Conservation (phyloP, 2,329 filamentous ascomycete species). For the Colletotrichum agaves region DNA sequence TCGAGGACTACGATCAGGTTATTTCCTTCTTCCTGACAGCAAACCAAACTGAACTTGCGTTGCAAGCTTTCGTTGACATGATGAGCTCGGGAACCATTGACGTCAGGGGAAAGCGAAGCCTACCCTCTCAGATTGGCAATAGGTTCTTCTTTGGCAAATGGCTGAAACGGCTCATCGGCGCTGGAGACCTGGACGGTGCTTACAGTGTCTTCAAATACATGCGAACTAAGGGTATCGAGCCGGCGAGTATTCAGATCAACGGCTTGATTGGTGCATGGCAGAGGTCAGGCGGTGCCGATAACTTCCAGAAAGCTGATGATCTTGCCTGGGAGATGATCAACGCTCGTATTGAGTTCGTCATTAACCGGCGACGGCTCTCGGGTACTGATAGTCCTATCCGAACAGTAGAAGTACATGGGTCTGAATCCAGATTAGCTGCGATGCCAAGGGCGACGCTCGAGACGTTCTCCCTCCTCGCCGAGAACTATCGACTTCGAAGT, state of each 20-base stretch:
- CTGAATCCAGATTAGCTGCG: constrained; percentile 33
- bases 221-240: constrained; percentile 73
- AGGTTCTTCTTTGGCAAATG: constrained; percentile 89
- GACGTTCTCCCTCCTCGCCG: constrained; percentile 80
- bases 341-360: constrained; percentile 72
- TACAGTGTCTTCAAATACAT: constrained; percentile 80
- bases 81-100: constrained; percentile 73
- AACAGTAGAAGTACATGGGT: constrained; percentile 39
- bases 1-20: constrained; percentile 81
- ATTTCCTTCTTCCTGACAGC: constrained; percentile 76
- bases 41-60: constrained; percentile 72
- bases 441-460: constrained; percentile 75
- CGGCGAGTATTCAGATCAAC: constrained; percentile 82
- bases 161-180: constrained; percentile 84
- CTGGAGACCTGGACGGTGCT: constrained; percentile 76
- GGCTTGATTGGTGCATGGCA: constrained; percentile 84
- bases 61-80: constrained; percentile 89
- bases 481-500: constrained; percentile 74
- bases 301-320: constrained; percentile 71
- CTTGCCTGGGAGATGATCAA: constrained; percentile 83
- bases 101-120: constrained; percentile 52
- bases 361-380: constrained; percentile 52
- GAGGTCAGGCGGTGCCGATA: constrained; percentile 65
- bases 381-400: constrained; percentile 42
- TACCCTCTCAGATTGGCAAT: constrained; percentile 68